These are phyloP conservation scores for Bruguiera sexangula DNA, from an alignment of 345 rosid genomes.

Conservation along the genomic window DNA sequence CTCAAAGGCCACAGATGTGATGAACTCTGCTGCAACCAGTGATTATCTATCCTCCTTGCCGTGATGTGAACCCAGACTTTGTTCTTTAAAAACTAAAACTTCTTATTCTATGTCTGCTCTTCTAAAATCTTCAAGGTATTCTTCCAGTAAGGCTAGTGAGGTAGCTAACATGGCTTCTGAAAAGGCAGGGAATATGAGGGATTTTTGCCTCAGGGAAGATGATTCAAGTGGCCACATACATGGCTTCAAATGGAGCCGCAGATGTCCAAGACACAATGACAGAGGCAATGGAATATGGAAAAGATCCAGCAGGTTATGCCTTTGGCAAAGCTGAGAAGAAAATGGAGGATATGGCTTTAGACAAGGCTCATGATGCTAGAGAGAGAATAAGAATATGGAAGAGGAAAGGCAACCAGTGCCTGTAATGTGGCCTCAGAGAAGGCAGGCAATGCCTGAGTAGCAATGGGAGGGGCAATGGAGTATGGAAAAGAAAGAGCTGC, in stretches of 20 bases:
- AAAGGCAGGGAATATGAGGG: slow-evolving; percentile 10
- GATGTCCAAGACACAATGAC: slow-evolving; percentile 13
- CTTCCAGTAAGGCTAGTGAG: slow-evolving; percentile 29
- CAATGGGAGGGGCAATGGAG: slow-evolving; percentile 2
- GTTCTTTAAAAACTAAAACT: background rate
- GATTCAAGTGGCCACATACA: slow-evolving; percentile 5
- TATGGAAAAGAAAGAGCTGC: background rate
- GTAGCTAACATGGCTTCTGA: slow-evolving; percentile 22
- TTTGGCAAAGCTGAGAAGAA: background rate
- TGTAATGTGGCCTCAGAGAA: slow-evolving; percentile 8
- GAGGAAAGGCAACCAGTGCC: slow-evolving; percentile 10
- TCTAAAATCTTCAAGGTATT: slow-evolving; percentile 27
- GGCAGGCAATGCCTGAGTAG: slow-evolving; percentile 11
- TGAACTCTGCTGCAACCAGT: slow-evolving; percentile 34
- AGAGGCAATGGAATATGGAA: slow-evolving; percentile 8
- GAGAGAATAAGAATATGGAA: slow-evolving; percentile 15
- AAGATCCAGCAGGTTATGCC: background rate
- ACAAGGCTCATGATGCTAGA: slow-evolving; percentile 13
- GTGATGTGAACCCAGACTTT: background rate
- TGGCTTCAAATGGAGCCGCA: slow-evolving; percentile 2
- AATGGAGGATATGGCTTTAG: background rate
- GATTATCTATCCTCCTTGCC: slow-evolving; percentile 2
- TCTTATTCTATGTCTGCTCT: background rate
- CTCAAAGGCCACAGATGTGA: slow-evolving; percentile 25
- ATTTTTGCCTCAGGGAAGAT: slow-evolving; percentile 18